Base-by-base conservation (phyloP, 1,284 basidiomycete species). In the Naganishia albida region DNA sequence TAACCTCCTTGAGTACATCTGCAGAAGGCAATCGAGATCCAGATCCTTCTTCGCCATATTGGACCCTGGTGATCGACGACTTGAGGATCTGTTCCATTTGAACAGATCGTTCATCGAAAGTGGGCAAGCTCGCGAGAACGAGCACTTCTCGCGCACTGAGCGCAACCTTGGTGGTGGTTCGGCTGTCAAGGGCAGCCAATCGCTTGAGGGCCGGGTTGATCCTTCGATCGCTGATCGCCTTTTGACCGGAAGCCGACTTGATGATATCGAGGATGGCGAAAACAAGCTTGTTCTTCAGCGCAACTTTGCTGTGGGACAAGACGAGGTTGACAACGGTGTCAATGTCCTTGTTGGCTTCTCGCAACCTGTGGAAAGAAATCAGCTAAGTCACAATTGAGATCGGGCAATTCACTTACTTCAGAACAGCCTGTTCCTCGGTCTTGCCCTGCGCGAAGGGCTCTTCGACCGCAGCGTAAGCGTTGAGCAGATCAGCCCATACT, bases 91-190 rank as follows among this genome's bases (percentile, higher is more conserved):
- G 83, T 82, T 97, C 94, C 89, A 99, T 95, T 80, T 99, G 96
- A 28, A 86, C 82, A 62, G 88, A 83, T 69, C 96, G 90, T 78
- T 99, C 96, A 74, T 95, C 92, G 75, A 93, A 94, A 42, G 93
- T 96, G 16, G 96, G 96, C 85, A 99, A 89, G 77, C 95, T 91
- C 60, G 92, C 92, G 39, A 91, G 85, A 73, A 99, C 97, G 68
- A 97, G 85, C 12, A 98, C 96, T 81, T 99, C 96, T 60, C 96
- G 90, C 54, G 96, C 95, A 81, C 97, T 99, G 73, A 99, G 82
- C 2, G 94, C 87, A 59, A 96, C 93, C 72, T 88, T 84, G 49
- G 87, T 89, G 13, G 93, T 93, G 7, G 91, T 91, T 67, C 78
- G 90, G 59, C 90, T 87, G 78, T 96, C 93, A 48, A 99, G 85